Evolutionary conservation across 2,329 filamentous ascomycete genomes (phyloP), one percentile per base, ranked within the genome.

Genomic region (Microcyclospora tardicrescens): DNA sequence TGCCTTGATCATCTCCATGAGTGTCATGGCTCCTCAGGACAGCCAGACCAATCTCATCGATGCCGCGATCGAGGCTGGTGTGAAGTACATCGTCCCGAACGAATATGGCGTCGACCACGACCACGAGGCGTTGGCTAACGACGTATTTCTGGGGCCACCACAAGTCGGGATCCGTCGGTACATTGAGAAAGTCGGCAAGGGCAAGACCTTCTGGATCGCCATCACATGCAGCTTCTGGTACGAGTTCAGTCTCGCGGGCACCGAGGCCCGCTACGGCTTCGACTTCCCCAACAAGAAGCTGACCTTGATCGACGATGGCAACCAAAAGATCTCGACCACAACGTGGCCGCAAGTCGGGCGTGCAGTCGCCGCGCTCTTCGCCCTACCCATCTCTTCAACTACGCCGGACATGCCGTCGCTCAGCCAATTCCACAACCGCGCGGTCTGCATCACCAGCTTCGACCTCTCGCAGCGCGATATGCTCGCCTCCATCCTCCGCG

Each of bases 381-480:
- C 52, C 16, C 38, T 62, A 33, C 52, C 55, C 2, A 33, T 57
- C 2, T 16, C 33, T 5, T n/a, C n/a, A n/a, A 35, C 35, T 14
- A 12, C 43, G 2, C 47, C 51, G 28, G 38, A 37, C 8, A 34
- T 35, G 6, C 36, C 41, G 1, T 45, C 33, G 11, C 38, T 56
- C 6, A 41, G 42, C 4, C 33, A 49, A 2, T 55, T 35, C 30
- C 51, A 47, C 12, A 61, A 64, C 39, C 45, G 42, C 6, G 50
- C 52, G 36, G 39, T 59, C 0, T 58, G 52, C 35, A 41, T 63
- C 6, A 47, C 48, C 0, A 58, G 54, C 8, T 64, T 64, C 40
- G 37, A 42, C 1, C 36, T 62, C 28, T 58, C 36, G 13, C 61
- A 65, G 40, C 49, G 41, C 14, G 60, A 64, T 10, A 63, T 64